Base-by-base conservation (phyloP, 805 yeast genomes). In the Ogataea corticis region DNA sequence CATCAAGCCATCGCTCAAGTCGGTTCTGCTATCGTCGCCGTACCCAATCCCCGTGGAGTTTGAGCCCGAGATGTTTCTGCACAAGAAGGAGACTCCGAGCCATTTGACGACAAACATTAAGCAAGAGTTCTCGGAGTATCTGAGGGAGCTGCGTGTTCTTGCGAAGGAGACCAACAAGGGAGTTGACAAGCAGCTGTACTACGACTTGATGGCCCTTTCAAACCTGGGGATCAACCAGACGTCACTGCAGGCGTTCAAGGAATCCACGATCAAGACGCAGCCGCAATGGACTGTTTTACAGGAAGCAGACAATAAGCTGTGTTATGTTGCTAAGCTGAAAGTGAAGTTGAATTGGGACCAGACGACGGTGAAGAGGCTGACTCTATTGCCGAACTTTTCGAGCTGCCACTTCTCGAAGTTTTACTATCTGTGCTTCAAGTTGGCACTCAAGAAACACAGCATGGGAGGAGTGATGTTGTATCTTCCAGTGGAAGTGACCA, bases 401-500 rank as follows among this genome's bases (percentile, higher is more conserved):
- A 51, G 45, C 34, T 58, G 63, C 32, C 44, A 45, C 23, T 47
- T 51, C 33, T 38, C 46, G 5, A 54, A 56, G 41, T 33, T 52
- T n/a, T 55, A 58, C 38, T 50, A 44, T 33, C 33, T 58, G 12
- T 38, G 45, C 19, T 33, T 58, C 15, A 44, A 37, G 27, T 21
- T 58, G 14, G 19, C 41, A 10, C 42, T 56, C 38, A 52, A 46
- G 31, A 58, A 57, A 34, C 46, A 44, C 21, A 41, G 54, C 16
- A 41, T 53, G 16, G 35, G 35, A 38, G 52, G 52, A 11, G 33
- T 42, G n/a, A 30, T 42, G 7, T 36, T 58, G 18, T 52, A 45
- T 37, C 34, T 58, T 3, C 62, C 62, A 7, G 52, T 58, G 12
- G 52, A 49, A 31, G 61, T 58, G 13, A 52, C 52, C n/a, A 56